phyloP scores from a whole-genome alignment of 129 eudicot species.

The Smallanthus sonchifolius region DNA sequence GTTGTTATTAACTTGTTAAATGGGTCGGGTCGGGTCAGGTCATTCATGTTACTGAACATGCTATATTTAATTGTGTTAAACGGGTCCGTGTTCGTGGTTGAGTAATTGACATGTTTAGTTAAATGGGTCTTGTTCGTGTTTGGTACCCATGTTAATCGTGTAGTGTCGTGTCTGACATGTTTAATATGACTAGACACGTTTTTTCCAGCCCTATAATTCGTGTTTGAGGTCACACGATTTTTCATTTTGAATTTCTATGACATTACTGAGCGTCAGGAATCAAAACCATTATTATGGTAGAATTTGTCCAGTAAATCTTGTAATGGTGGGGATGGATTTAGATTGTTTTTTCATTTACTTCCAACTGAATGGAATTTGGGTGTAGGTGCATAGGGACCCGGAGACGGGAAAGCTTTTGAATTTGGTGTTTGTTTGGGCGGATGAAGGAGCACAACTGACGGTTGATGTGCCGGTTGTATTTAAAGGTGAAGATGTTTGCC shows the following conservation, averaged over 20 bases:
- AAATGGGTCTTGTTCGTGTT: no score
- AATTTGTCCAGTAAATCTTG: not conserved
- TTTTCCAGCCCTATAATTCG: not conserved
- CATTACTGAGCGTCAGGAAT: not conserved
- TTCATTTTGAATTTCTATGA: not conserved
- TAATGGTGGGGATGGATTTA: slow-evolving; percentile 1
- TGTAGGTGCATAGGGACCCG: slow-evolving; percentile 71
- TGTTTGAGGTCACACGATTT: not conserved
- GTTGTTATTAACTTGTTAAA: no score
- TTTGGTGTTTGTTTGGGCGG: slow-evolving; percentile 94
- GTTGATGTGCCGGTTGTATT: slow-evolving; percentile 85
- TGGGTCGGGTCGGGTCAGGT: no score
- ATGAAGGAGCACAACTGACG: slow-evolving; percentile 66
- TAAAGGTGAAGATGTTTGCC: slow-evolving; percentile 73
- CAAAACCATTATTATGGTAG: not conserved
- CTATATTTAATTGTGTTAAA: no score
- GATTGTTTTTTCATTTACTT: not conserved
- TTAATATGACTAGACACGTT: not conserved
- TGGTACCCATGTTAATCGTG: no score
- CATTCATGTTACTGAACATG: no score
- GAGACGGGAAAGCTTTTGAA: slow-evolving; percentile 75
- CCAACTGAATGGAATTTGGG: not conserved
- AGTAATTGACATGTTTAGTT: no score
- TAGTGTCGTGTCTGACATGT: not conserved
- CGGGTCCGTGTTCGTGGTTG: no score